A percentile compares a stretch with the other conserved stretches of the same genome.
Evolutionary conservation across 257 asterid species (phyloP).

Genomic region (Ocimum tenuiflorum): DNA sequence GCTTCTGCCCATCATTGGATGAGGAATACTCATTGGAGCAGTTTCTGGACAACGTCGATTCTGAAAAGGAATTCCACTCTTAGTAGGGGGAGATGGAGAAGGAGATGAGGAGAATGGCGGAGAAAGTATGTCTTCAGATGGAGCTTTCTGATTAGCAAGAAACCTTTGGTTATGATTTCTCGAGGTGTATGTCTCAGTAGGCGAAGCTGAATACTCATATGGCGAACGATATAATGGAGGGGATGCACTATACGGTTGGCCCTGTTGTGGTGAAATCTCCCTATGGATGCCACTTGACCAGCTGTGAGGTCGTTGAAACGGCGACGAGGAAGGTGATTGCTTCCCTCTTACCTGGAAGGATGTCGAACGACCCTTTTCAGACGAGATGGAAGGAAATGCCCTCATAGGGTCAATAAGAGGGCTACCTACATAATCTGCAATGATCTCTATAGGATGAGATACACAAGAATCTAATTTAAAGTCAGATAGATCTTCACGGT

Average conservation of each 20-base stretch:
- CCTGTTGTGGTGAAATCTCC: conserved; percentile 42
- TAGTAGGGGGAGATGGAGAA: conserved; percentile 83
- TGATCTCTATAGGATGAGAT: conserved; percentile 74
- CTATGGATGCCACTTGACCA: conserved; percentile 88
- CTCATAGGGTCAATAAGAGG: conserved; percentile 79
- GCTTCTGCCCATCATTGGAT: conserved; percentile 65
- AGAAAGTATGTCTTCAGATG: conserved; percentile 62
- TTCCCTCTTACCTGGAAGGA: conserved; percentile 47
- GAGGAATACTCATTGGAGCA: conserved; percentile 90
- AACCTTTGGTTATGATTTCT: conserved; percentile 48
- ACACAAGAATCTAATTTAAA: conserved; percentile 61
- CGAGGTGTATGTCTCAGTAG: conserved; percentile 36
- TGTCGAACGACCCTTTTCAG: conserved; percentile 40
- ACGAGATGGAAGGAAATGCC: conserved; percentile 51
- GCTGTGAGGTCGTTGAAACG: conserved; percentile 81
- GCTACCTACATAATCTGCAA: conserved; percentile 89
- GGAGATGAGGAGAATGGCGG: conserved; percentile 92
- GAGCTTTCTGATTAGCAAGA: conserved; percentile 36
- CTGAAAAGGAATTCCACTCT: conserved; percentile 36
- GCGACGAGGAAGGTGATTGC: conserved; percentile 41
- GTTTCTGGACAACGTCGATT: conserved; percentile 56
- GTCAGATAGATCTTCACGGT: conserved; percentile 68
- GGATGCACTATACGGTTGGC: conserved; percentile 52
- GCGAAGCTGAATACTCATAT: conserved; percentile 50
- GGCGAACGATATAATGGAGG: conserved; percentile 67